Base-by-base conservation (phyloP, 805 yeast species). In the Metschnikowia lunata region DNA sequence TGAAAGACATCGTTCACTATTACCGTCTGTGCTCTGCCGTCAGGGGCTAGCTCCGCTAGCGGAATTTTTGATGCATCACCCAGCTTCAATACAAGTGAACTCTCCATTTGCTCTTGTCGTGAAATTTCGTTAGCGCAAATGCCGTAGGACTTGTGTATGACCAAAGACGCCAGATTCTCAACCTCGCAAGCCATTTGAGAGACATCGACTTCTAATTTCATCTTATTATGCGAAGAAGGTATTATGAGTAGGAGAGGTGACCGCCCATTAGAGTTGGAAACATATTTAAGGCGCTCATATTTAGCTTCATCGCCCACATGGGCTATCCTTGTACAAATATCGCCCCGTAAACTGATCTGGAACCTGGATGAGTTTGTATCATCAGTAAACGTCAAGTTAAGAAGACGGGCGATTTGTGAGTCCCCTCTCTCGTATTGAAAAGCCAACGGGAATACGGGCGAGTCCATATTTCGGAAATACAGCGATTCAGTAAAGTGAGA, bases 171-270 rank as follows among this genome's bases (percentile, higher is more conserved):
- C 28, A 39, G 43, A 11, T 42, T 39, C 26, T 30, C 38, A 0
- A 40, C n/a, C 1, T 38, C 35, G 11, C 26, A 33, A 5, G 55
- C 52, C n/a, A 51, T 50, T 3, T 64, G 54, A 1, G 62, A 49
- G 7, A 69, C 52, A 36, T 54, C 62, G 11, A 69, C 48, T 45
- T 69, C 50, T 35, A 51, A 42, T 32, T 49, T 69, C 32, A 69
- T 29, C 45, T 52, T 55, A 45, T 44, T 48, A 38, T 48, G 57
- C 11, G 37, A 28, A 1, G 62, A 41, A 7, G 64, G 62, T 29
- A 66, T 52, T 40, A 58, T 45, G 8, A 69, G 46, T 27, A 70
- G 58, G 30, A 70, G 56, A 13, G 75, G 75, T 9, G 48, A 31
- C 8, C 39, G 31, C 1, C 26, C 37, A 7, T 47, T 23, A 1